Evolutionary conservation across 2,329 filamentous ascomycete genomes (phyloP).

Genomic region (Fusarium dimerum): DNA sequence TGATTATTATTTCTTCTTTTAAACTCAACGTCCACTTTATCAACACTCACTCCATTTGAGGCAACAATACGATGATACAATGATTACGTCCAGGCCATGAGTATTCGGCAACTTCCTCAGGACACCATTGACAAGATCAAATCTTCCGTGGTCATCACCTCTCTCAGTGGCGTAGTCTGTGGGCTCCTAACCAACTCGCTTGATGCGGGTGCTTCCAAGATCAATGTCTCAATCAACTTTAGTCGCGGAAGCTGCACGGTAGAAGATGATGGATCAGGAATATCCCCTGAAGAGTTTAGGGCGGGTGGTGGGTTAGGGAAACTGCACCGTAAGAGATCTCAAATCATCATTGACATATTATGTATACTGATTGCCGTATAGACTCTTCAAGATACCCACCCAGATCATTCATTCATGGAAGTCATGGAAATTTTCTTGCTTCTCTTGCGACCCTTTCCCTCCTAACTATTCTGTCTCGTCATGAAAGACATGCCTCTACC

Average conservation of each 20-base stretch:
- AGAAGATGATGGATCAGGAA: constrained; percentile 83
- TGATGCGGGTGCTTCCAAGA: constrained; percentile 71
- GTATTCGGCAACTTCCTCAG: constrained; percentile 69
- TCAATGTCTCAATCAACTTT: constrained; percentile 75
- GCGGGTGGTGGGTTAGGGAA: constrained; percentile 70
- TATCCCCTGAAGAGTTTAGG: constrained; percentile 71
- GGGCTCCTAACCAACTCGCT: constrained; percentile 82
- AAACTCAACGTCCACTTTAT: too few species aligned
- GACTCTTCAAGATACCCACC: constrained; percentile 75
- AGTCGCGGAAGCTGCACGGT: constrained; percentile 73
- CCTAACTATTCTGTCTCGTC: constrained; percentile 73
- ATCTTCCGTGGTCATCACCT: constrained; percentile 79
- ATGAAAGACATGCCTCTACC: constrained; percentile 58
- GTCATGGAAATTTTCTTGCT: constrained; percentile 73
- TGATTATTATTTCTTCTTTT: too few species aligned
- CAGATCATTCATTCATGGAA: constrained; percentile 58
- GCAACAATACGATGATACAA: constrained; percentile 1
- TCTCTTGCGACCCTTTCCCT: constrained; percentile 76
- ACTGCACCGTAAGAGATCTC: constrained; percentile 61
- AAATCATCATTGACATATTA: background rate
- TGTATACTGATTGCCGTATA: constrained; percentile 36
- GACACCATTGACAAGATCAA: constrained; percentile 77
- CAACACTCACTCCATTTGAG: too few species aligned
- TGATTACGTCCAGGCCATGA: constrained; percentile 45
- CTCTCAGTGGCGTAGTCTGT: constrained; percentile 68